Evolutionary conservation across 1,284 basidiomycete genomes (phyloP), one percentile per base, ranked within the genome.

Genomic region (Exobasidium cylindrosporum): DNA sequence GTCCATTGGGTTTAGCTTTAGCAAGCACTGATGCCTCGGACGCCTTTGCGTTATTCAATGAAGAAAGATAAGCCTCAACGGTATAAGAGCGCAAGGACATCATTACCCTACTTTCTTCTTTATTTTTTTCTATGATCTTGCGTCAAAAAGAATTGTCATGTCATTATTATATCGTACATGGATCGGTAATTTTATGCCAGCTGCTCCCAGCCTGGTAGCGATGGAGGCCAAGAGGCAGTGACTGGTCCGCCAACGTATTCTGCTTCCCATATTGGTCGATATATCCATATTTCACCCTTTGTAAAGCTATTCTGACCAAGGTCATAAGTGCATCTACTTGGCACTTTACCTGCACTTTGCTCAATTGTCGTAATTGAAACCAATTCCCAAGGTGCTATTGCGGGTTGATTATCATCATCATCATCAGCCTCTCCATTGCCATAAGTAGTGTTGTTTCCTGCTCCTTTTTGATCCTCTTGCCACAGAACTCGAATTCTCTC

Each of bases 261-360:
- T 13, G 14, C 35, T 45, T 60, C 30, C 59, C 43, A 31, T 23
- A 61, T 32, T 10, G 60, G 60, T 45, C 60, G 13, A 32, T 47
- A 61, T 31, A 61, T 49, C 40, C 45, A 59, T 4, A 61, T 28
- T 14, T 59, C 29, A 26, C 60, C 60, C 17, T 29, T 4, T 40
- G 57, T 58, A 24, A 60, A 57, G 17, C 30, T 29, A 4, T 30
- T 26, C 3, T 13, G 24, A 26, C 24, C 31, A 7, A 60, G 28
- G 28, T 60, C 54, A 29, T 43, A 45, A 24, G 52, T 55, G 24
- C 28, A 2, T n/a, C 30, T 31, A 29, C 10, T 60, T 24, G 47
- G 35, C 3, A 49, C 21, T 32, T 43, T n/a, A 21, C 57, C 26
- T 23, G 59, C 60, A 29, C 29, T 30, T 49, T 62, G 60, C 17